Evolutionary conservation across 495 filamentous ascomycete genomes (phyloP).

Genomic region (Xylona heveae): DNA sequence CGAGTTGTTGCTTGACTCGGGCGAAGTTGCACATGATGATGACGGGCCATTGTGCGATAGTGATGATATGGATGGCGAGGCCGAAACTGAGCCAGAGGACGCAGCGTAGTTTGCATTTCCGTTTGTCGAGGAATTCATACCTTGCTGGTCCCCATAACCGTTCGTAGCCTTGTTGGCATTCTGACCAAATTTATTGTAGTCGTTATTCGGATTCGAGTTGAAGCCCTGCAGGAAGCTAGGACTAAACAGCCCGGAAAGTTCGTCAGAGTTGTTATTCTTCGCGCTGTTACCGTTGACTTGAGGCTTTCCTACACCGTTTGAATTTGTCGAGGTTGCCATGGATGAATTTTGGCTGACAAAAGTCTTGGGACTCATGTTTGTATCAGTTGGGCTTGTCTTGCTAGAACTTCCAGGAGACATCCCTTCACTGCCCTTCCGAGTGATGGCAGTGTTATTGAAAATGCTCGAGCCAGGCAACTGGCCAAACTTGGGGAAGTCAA

Average conservation of each 20-base stretch:
- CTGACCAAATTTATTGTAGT: constrained; percentile 8
- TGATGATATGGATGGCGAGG: constrained; percentile 38
- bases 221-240: constrained; percentile 21
- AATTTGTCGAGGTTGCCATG: no score
- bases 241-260: constrained; percentile 23
- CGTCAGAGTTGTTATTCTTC: constrained; percentile 9
- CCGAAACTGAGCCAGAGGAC: constrained; percentile 15
- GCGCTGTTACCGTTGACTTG: constrained; percentile 8
- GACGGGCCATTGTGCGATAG: constrained; percentile 38
- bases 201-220: constrained; percentile 15
- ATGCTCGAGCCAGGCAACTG: constrained; percentile 43
- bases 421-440: no score
- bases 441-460: constrained; percentile 31
- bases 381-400: no score
- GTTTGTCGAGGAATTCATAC: constrained; percentile 4
- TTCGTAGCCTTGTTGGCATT: constrained; percentile 26
- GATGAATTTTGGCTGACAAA: no score
- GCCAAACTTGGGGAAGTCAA: constrained; percentile 90
- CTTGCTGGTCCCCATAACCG: constrained; percentile 4
- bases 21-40: constrained; percentile 78
- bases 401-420: no score
- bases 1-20: constrained; percentile 39
- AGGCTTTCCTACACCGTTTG: no score
- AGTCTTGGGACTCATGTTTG: no score
- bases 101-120: constrained; percentile 8